Percentiles rank a stretch among this genome's conserved stretches.
phyloP scores from a whole-genome alignment of 768 basidiomycete genomes.

The Tylopilus sp. region DNA sequence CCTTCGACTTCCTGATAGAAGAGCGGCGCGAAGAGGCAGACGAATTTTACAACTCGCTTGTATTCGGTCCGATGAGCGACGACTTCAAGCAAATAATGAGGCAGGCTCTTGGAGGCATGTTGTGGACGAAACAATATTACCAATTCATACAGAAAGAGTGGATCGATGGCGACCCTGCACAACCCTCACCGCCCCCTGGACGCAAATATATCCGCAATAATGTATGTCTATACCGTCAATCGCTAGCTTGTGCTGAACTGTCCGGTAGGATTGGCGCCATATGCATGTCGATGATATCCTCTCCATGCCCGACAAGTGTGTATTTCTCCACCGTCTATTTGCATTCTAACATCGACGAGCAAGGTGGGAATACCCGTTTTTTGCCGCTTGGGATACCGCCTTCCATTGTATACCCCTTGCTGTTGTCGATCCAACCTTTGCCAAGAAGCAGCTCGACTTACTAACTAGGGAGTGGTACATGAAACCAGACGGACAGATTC shows the following conservation, averaged over 20 bases:
- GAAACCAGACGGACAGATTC: constrained; percentile 98
- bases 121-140: constrained; percentile 99
- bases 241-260: background rate
- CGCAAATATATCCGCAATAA: constrained; percentile 82
- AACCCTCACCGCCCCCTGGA: constrained; percentile 90
- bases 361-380: constrained; percentile 99
- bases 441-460: constrained; percentile 96
- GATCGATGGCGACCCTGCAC: constrained; percentile 93
- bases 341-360: constrained; percentile 2
- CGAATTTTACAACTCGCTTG: constrained; percentile 87
- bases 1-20: constrained; percentile 87
- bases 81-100: constrained; percentile 96
- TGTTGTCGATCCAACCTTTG: constrained; percentile 90
- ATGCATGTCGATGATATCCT: constrained; percentile 93
- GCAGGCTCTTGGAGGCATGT: constrained; percentile 94
- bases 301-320: constrained; percentile 98
- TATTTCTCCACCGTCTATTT: background rate
- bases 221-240: constrained; percentile 39
- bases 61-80: constrained; percentile 81
- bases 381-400: constrained; percentile 98
- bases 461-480: constrained; percentile 99
- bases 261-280: constrained; percentile 84
- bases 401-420: constrained; percentile 99
- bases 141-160: constrained; percentile 95
- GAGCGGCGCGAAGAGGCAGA: constrained; percentile 91